Base-by-base conservation (phyloP, 1,139 yeast genomes). In the Candida neerlandica region DNA sequence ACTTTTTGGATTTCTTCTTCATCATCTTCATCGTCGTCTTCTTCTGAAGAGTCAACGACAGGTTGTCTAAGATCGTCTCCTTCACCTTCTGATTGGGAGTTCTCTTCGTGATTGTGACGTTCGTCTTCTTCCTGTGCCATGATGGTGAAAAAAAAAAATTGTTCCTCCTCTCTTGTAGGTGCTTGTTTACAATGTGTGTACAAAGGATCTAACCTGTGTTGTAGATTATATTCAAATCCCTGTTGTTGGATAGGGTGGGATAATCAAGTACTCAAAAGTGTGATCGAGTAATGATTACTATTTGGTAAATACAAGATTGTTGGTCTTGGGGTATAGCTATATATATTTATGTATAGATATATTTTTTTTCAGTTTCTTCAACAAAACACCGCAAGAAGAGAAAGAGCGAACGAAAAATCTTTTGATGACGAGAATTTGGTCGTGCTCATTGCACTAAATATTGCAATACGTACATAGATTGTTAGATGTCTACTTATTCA, bases 1-100 rank as follows among this genome's bases (percentile, higher is more conserved):
- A 92, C 86, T 66, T 84, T 80, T 56, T 82, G 73, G 43, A 84
- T 81, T 56, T 86, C 94, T 54, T 86, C 94, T 62, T 85, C 92
- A 58, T 85, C 89, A 26, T 84, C 87, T 14, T 86, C 92, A 42
- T 82, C 84, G 37, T 86, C 91, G 18, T 84, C 90, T 51, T 86
- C 92, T 52, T 85, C 90, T 34, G 85, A 89, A 19, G 90, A 85
- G 10, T 89, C 86, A 53, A 82, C 77, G 1, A 48, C 45, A 4
- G 42, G 37, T 34, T 46, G 35, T 41, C 46, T 44, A 15, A 78
- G 81, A 53, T 72, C 77, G 44, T 72, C 77, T 27, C 75, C 77
- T 44, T 71, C 74, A 43, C 65, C 76, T 48, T 72, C 77, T 4
- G 71, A 63, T 39, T 65, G 69, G 46, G 64, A 62, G 32, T 40